Base-by-base conservation (phyloP, 164 flowering plant species). In the grape (Vitis vinifera) region DNA sequence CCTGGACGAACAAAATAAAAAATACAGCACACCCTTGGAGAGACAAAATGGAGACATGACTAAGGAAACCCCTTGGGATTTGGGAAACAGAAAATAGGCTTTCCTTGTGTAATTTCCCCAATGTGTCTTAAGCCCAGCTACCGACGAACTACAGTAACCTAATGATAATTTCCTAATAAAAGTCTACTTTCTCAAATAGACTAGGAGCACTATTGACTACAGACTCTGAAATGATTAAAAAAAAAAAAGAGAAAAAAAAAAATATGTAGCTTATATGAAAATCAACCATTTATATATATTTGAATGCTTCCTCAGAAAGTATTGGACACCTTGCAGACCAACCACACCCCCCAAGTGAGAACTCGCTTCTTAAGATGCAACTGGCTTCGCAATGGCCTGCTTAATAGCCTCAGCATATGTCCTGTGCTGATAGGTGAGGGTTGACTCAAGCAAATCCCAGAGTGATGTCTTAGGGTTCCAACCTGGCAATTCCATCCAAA, bases 381-480 rank as follows among this genome's bases (percentile, higher is more conserved):
- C 71, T 30, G 99, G 89, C 66, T 91, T 86, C 6, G 95, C 76
- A 49, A 77, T 82, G 14, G 91, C 86, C 76, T 88, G 78, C 89
- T 88, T 95, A 55, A 95, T 57, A 13, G 97, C 98, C 78, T 95
- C 92, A 0, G 98, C 89, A 61, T 95, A 93, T 56, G 98, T 95
- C 87, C 89, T 85, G 85, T 93, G 99, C 75, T 95, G 99, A 69
- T 95, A 93, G 8, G 98, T 93, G 68, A 95, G 89, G 51, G 99
- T 95, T 13, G 98, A 91, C 55, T 91, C 98, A 19, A 95, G 92
- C 84, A 95, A 76, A 79, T 95, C 99, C 96, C 97, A 93, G 0
- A 95, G 92, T 1, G 98, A 89, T 17, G 99, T 95, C 85, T 91
- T 93, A 0, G 99, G 99, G 75, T 89, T 85, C 99, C 99, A 95